Conservation (phyloP, 306 rosid genomes). For the Dryas octopetala region DNA sequence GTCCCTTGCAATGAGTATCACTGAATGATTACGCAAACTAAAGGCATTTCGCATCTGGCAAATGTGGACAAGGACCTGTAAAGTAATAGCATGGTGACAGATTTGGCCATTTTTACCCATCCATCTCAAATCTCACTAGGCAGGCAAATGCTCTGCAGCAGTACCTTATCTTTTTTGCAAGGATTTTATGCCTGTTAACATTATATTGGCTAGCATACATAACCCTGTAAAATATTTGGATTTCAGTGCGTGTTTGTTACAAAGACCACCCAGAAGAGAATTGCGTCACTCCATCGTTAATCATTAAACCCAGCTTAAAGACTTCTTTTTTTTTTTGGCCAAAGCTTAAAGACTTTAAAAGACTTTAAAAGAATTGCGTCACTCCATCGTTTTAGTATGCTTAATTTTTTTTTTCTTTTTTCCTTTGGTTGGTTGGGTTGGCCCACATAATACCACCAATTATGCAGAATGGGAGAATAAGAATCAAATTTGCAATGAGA, state of each 20-base stretch:
- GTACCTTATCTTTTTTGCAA: neutral
- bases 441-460: conserved; percentile 1
- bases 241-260: neutral
- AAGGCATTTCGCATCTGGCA: no score
- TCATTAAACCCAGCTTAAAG: neutral
- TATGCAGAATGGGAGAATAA: neutral
- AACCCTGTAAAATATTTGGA: neutral
- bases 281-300: neutral
- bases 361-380: neutral
- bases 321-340: no score
- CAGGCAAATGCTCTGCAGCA: neutral
- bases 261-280: neutral
- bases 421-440: neutral
- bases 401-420: neutral
- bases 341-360: no score
- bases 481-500: conserved; percentile 10
- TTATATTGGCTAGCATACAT: no score
- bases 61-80: neutral
- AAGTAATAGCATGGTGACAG: neutral
- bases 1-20: neutral
- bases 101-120: neutral
- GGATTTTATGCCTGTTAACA: no score
- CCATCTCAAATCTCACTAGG: neutral
- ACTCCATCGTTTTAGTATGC: neutral
- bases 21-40: no score